Base-by-base conservation (phyloP, 2,329 filamentous ascomycete genomes). In the Stemphylium vesicarium region DNA sequence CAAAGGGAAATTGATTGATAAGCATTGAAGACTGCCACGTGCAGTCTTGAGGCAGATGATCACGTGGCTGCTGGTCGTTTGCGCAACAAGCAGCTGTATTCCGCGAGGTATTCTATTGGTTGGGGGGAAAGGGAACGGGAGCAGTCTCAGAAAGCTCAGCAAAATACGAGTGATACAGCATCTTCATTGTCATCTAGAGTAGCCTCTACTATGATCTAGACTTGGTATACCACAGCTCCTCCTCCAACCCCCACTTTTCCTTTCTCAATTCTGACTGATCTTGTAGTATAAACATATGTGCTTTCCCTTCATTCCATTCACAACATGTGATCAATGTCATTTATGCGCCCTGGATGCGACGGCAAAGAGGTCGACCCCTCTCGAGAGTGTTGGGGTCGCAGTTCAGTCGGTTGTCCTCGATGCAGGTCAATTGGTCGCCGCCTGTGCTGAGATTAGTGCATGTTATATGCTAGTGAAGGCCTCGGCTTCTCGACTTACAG, bases 401-500 rank as follows among this genome's bases (percentile, higher is more conserved):
- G 4, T 50, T 61, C 50, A 71, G 52, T 2, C 63, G 44, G 22
- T 38, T 57, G 47, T 70, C 67, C 42, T 64, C 65, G 33, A 71
- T 68, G 49, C 67, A 71, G 5, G 66, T 70, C 57, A 71, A 66
- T 11, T 52, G 53, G 11, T 33, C 60, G 32, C 66, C 68, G 41
- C 67, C 68, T 71, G 22, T 44, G 4, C 15, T 18, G 3, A 29
- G 8, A 50, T 59, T 50, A 58, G 35, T 22, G 8, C 33, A 15
- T 13, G 3, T 3, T 18, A 4, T 11, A 8, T n/a, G 8, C 2
- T 39, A 29, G 7, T 24, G 8, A 10, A 6, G 6, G 13, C 4
- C 15, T 2, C 22, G 11, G 4, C 15, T 20, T 16, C n/a, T 37
- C 5, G 3, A 63, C 66, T 55, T 56, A 69, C 67, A 71, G 50